Conservation (phyloP, 2,329 filamentous ascomycete genomes). For the Talaromyces sp. region DNA sequence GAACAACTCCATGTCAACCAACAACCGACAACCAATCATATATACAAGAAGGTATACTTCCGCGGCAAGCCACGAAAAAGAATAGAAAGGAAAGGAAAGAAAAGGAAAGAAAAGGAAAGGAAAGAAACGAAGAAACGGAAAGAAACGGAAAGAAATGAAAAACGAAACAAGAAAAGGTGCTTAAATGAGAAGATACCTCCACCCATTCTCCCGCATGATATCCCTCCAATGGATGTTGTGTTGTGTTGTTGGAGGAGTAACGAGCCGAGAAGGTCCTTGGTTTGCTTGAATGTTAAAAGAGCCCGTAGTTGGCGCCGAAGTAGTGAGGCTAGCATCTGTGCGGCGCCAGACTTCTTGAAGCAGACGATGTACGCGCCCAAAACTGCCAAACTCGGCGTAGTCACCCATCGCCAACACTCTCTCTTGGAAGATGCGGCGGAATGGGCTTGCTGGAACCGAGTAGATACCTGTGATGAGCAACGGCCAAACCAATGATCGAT, state of each 20-base stretch:
- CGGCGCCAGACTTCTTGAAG: conserved; percentile 76
- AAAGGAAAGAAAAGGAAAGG: too few species aligned
- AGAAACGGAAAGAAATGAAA: too few species aligned
- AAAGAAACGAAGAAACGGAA: too few species aligned
- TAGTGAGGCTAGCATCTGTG: conserved; percentile 60
- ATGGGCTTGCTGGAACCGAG: conserved; percentile 65
- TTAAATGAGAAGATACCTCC: conserved; percentile 89
- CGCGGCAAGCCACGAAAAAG: background rate
- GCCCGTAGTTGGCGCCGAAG: conserved; percentile 4
- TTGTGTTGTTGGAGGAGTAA: conserved; percentile 16
- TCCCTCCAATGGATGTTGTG: conserved; percentile 90
- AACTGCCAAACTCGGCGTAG: conserved; percentile 73
- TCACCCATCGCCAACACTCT: conserved; percentile 72
- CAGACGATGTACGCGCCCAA: conserved; percentile 74
- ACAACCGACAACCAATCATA: background rate
- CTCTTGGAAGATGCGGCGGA: conserved; percentile 74
- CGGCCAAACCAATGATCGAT: conserved; percentile 89
- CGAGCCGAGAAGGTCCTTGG: conserved; percentile 16
- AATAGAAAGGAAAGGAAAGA: background rate
- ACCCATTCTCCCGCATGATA: conserved; percentile 84
- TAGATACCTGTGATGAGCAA: conserved; percentile 81
- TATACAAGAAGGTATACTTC: background rate
- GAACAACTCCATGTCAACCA: background rate
- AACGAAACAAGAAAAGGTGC: background rate
- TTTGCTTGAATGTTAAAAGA: conserved; percentile 16